Conservation (phyloP, 768 basidiomycete genomes). For the Naganishia kalamii region DNA sequence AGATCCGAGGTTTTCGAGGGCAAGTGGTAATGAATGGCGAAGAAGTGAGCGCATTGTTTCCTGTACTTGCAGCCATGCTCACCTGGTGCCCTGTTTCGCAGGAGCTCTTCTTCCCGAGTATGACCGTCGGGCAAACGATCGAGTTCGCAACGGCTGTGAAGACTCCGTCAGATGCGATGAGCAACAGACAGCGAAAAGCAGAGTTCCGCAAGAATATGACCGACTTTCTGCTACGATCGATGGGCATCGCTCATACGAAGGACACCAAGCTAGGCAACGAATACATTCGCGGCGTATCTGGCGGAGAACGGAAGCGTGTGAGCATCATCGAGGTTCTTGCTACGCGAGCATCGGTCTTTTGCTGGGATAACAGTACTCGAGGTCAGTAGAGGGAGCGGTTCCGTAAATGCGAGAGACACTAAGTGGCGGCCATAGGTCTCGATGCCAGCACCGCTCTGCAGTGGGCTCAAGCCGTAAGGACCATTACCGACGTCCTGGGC, state of each 20-base stretch:
- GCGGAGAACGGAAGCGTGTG: conserved; percentile 13
- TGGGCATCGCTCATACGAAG: conserved; percentile 38
- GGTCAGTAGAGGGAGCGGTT: neutral
- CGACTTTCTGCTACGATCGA: conserved; percentile 39
- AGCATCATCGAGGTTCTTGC: conserved; percentile 19
- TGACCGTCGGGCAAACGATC: conserved; percentile 13
- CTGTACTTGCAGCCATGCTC: neutral
- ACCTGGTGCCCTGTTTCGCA: neutral
- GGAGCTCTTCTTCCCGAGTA: conserved; percentile 14
- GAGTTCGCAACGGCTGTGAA: conserved; percentile 8
- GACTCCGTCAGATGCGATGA: neutral
- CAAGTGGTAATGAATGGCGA: conserved; percentile 17
- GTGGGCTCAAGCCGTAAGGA: conserved; percentile 14
- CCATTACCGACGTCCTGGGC: conserved; percentile 19
- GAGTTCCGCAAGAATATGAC: conserved; percentile 47
- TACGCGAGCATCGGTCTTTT: neutral
- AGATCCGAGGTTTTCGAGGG: conserved; percentile 1
- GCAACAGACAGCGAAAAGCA: conserved; percentile 24
- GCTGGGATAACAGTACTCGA: conserved; percentile 21
- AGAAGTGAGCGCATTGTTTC: neutral
- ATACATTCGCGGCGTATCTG: conserved; percentile 47
- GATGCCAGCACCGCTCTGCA: conserved; percentile 23
- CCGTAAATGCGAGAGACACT: neutral
- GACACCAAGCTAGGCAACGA: conserved; percentile 46
- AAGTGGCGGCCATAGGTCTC: neutral